Evolutionary conservation across 306 rosid genomes (phyloP), one percentile per base, ranked within the genome.

Genomic region (Cucurbita maxima): DNA sequence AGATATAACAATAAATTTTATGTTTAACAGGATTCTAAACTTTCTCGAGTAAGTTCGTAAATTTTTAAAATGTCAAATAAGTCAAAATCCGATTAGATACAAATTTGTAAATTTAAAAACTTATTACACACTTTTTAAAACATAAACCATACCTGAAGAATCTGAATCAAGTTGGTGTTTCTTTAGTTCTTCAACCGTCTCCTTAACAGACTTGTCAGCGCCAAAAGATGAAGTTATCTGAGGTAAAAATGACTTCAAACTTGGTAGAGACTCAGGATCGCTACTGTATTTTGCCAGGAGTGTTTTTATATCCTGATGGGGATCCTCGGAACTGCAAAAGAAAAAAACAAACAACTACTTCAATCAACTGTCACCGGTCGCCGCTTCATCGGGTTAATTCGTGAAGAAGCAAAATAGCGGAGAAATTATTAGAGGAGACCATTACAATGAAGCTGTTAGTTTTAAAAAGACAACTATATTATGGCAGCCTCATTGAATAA

Each of bases 111-210:
- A 30, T 30, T 30, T 22, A 22, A 22, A 1, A 22, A 22, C 1
- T 22, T 22, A 22, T 22, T 22, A 22, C 1, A 22, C 25, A 22
- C 25, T 20, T 12, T 44, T 22, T 47, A 75, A 81, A 69, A 81
- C 77, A n/a, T n/a, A n/a, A n/a, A n/a, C n/a, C n/a, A n/a, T 83
- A 91, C 97, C 97, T 58, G 87, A 79, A 58, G 96, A 74, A 75
- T 91, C 85, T 12, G 87, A 56, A 75, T 93, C 88, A 57, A 78
- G 88, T 80, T 83, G 91, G 71, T 88, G 82, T 64, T 75, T 79
- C 64, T 86, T 82, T 56, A 95, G 90, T 82, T 88, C 96, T 74
- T 85, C 86, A 72, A 91, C 77, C 19, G 88, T 95, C 86, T 89
- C 84, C 36, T 70, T 77, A 74, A 88, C 88, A 4, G 96, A 84